Base-by-base conservation (phyloP, 345 rosid genomes). In the Raphanus sativus region DNA sequence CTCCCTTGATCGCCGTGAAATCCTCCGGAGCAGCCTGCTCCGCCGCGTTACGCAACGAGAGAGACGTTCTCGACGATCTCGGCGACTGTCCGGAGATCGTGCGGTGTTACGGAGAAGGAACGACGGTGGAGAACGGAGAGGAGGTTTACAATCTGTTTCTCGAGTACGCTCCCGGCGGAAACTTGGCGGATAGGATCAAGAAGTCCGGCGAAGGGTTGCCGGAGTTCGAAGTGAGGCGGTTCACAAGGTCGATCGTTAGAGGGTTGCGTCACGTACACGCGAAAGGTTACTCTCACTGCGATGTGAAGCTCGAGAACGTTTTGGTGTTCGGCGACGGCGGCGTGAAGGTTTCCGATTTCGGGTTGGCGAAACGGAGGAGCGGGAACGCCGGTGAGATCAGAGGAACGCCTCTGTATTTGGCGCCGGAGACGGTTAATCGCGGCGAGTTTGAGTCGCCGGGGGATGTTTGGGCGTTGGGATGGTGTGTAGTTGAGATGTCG, bases 391-490 rank as follows among this genome's bases (percentile, higher is more conserved):
- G 38, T 65, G 83, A 77, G 83, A 82, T 85, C 58, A 70, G 94
- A 65, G 98, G 98, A 26, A 94, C 97, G 34, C 89, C 91, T 4
- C 29, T 90, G 68, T 91, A 89, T 28, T 77, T 90, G 87, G 87
- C 97, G 7, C 98, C 96, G 17, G 98, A 94, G 50, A 81, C 93
- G 0, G 89, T 91, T 11, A 83, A 75, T 28, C 77, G 79, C 16
- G 85, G 85, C 55, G 85, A 85, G 24, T 86, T 86, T 40, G 94
- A 85, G 54, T 70, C 91, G 0, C 86, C 91, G 42, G 85, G 77
- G 16, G 98, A 94, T 67, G 81, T 94, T 0, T 94, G 98, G 97
- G 92, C 90, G 0, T 84, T 94, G 21, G 98, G 97, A 5, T 94
- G 97, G 72, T 83, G 84, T 15, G 88, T 88, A 8, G 86, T 83